Evolutionary conservation across 2,329 filamentous ascomycete species (phyloP), one percentile per base, ranked within the genome.

Genomic region (Aspergillus proliferans): DNA sequence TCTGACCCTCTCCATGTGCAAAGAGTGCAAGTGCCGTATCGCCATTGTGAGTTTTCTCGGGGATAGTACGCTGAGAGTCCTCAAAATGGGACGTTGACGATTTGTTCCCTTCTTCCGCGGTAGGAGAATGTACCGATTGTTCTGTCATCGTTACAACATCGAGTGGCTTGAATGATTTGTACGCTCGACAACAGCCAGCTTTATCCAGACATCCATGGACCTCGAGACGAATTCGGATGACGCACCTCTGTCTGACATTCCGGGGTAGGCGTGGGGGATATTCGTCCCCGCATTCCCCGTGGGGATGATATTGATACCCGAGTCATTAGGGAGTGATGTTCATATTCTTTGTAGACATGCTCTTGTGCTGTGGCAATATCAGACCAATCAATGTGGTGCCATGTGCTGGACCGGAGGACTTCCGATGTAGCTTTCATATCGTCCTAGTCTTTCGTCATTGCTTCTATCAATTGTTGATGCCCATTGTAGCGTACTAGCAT

Each of bases 1-100:
- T 60, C 3, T 74, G 59, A 19, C 75, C 73, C 22, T 73, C 66
- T 2, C 69, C 60, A 18, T 71, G 68, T 30, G 59, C 56, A 58
- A 78, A 77, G 4, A 79, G 61, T 1, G 68, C 67, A 54, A 75
- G 63, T 1, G 76, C 75, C 2, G 74, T 70, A 54, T 79, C 75
- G 21, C 68, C 71, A 54, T 71, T 64, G 38, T 56, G 56, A 4
- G 58, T 50, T n/a, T 58, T 56, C 12, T 56, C 54, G 7, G 58
- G 52, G 8, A 58, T 43, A 5, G 44, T 46, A 10, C 24, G 10
- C 7, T 26, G 33, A 12, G 38, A 43, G 3, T 45, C 46, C 18
- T 53, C 46, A 2, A 52, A 4, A 24, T 56, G 53, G 24, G 40
- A 38, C 3, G 46, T 14, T 2, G 22, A 38, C 10, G 34, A 47